Conservation (phyloP, 208 protist genomes). For the Porcisia deanei region DNA sequence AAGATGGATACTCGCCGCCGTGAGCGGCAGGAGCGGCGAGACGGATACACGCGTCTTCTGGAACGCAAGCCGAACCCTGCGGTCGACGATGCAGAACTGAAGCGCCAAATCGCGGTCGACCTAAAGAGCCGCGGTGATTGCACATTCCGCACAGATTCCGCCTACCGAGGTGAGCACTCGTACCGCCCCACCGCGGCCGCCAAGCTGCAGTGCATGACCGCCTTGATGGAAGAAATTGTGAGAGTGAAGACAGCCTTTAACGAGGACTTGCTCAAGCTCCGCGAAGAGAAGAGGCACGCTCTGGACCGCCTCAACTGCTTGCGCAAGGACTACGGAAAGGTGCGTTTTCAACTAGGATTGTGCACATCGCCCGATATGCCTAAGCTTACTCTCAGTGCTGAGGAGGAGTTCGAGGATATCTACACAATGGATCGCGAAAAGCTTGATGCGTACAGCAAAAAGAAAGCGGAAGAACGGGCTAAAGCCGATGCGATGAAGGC, state of each 20-base stretch:
- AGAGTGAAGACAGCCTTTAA: constrained; percentile 92
- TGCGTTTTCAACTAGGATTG: constrained; percentile 23
- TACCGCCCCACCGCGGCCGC: constrained; percentile 91
- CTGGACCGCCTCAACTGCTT: constrained; percentile 73
- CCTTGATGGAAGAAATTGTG: constrained; percentile 88
- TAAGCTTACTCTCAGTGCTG: constrained; percentile 25
- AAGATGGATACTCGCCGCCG: constrained; percentile 90
- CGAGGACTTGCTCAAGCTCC: constrained; percentile 80
- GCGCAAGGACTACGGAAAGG: constrained; percentile 20
- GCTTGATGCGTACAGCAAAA: constrained; percentile 64
- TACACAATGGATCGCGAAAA: constrained; percentile 62
- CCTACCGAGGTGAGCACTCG: constrained; percentile 69
- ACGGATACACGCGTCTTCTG: constrained; percentile 67
- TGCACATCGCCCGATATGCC: constrained; percentile 5
- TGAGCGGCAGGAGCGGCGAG: constrained; percentile 71
- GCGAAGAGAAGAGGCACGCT: constrained; percentile 85
- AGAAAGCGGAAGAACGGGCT: constrained; percentile 48
- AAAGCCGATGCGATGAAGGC: constrained; percentile 81
- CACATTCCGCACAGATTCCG: constrained; percentile 90
- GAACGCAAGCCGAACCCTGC: constrained; percentile 75
- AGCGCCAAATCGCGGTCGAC: constrained; percentile 69
- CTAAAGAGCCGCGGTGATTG: constrained; percentile 90
- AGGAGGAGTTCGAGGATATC: constrained; percentile 74
- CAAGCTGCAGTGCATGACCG: constrained; percentile 94
- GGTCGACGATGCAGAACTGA: constrained; percentile 77